Percentiles rank a stretch among this genome's conserved stretches.
Conservation (phyloP, 2,329 filamentous ascomycete genomes). For the Fusarium sp. region DNA sequence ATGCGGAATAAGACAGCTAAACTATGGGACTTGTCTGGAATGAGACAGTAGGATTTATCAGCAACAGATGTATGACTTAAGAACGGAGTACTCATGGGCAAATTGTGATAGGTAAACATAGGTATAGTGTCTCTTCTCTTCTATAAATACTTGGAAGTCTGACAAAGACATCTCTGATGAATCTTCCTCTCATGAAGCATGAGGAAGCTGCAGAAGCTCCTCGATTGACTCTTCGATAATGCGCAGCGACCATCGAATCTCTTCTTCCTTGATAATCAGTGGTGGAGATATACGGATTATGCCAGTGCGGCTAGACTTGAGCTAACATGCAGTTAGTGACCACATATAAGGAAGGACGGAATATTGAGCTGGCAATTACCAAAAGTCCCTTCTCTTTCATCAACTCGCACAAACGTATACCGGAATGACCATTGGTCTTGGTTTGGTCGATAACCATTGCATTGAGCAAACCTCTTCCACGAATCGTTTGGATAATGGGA, state of each 20-base stretch:
- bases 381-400: conserved; percentile 95
- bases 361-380: conserved; percentile 62
- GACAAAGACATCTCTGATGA: background rate
- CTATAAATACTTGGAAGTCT: background rate
- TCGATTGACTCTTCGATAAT: conserved; percentile 86
- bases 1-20: background rate
- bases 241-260: conserved; percentile 79
- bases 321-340: background rate
- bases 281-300: conserved; percentile 97
- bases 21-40: conserved; percentile 2
- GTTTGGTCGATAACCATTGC: conserved; percentile 95
- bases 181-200: background rate
- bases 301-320: conserved; percentile 96
- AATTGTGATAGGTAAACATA: background rate
- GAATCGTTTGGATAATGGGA: conserved; percentile 82
- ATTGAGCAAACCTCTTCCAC: conserved; percentile 94
- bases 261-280: conserved; percentile 90
- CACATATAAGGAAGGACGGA: background rate
- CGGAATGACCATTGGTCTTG: conserved; percentile 84
- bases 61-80: background rate
- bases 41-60: background rate
- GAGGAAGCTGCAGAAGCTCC: conserved; percentile 67
- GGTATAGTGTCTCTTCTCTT: background rate
- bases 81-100: background rate
- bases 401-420: conserved; percentile 95